Percentiles rank a stretch among this genome's conserved stretches.
These are phyloP conservation scores for Aegle marmelos DNA, from an alignment of 345 rosid species.

Conservation along the genomic window DNA sequence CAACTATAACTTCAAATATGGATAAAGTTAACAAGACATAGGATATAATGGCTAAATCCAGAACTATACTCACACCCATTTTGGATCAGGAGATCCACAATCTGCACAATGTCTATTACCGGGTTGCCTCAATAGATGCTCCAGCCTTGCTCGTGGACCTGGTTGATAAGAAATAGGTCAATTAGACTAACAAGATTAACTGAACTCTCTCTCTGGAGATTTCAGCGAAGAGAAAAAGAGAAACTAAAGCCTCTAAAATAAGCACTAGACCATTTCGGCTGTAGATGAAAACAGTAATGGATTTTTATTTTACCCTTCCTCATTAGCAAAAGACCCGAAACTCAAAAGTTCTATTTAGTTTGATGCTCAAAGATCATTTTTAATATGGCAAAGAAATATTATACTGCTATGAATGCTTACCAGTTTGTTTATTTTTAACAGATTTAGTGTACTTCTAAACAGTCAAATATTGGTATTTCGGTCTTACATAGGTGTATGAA, in stretches of 20 bases:
- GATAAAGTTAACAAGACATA: neutral
- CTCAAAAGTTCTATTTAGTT: neutral
- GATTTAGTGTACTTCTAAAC: neutral
- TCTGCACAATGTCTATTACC: constrained; percentile 80
- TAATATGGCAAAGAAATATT: neutral
- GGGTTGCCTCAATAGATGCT: constrained; percentile 45
- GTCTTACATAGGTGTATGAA: neutral
- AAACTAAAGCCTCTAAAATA: neutral
- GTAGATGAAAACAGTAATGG: neutral
- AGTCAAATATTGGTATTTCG: neutral
- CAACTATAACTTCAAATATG: neutral
- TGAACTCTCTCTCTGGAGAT: neutral
- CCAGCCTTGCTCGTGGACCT: constrained; percentile 60
- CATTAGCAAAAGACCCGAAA: neutral
- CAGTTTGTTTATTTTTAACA: neutral
- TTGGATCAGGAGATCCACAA: constrained; percentile 92
- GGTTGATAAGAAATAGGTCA: constrained; percentile 10
- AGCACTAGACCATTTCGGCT: neutral
- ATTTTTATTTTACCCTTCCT: neutral
- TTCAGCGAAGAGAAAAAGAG: neutral
- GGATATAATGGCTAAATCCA: neutral
- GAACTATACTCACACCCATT: constrained; percentile 82
- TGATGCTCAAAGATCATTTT: neutral
- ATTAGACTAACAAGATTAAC: neutral
- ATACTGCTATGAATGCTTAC: neutral